Conservation (phyloP, 2,329 filamentous ascomycete genomes). For the Exophiala oligosperma region DNA sequence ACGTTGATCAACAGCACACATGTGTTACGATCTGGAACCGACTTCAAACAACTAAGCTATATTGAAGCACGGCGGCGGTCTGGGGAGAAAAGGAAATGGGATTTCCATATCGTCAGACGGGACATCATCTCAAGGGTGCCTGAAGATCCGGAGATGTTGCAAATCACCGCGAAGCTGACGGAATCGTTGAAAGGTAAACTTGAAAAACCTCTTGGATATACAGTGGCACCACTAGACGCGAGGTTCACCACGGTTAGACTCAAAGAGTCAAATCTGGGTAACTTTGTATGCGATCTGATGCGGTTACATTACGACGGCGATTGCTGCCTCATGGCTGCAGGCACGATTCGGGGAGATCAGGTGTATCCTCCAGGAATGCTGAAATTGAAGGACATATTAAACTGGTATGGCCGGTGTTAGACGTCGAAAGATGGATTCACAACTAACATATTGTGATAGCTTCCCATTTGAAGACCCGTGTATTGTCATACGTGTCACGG, state of each 20-base stretch:
- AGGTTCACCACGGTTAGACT: slow-evolving; percentile 80
- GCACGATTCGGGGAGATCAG: slow-evolving; percentile 84
- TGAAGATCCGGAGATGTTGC: slow-evolving; percentile 60
- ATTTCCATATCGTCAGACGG: slow-evolving; percentile 73
- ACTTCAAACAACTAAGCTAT: slow-evolving; percentile 91
- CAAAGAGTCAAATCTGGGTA: slow-evolving; percentile 79
- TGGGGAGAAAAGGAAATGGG: slow-evolving; percentile 62
- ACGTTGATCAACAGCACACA: slow-evolving; percentile 75
- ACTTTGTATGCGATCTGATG: slow-evolving; percentile 93
- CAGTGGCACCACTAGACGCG: slow-evolving; percentile 76
- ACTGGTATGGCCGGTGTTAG: slow-evolving; percentile 49
- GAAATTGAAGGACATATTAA: slow-evolving; percentile 76
- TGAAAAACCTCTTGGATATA: slow-evolving; percentile 81
- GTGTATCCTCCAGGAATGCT: slow-evolving; percentile 81
- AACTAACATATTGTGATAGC: slow-evolving; percentile 16
- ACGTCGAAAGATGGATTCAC: not conserved
- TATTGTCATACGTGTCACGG: slow-evolving; percentile 71
- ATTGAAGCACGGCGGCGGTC: slow-evolving; percentile 66
- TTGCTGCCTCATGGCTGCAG: slow-evolving; percentile 79
- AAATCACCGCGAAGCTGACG: slow-evolving; percentile 68
- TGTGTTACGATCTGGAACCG: slow-evolving; percentile 81
- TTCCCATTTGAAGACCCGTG: slow-evolving; percentile 93
- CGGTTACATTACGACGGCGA: slow-evolving; percentile 77
- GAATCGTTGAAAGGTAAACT: slow-evolving; percentile 73
- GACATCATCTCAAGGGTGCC: slow-evolving; percentile 71